phyloP scores from a whole-genome alignment of 768 basidiomycete genomes.

The Tricholoma sp. region DNA sequence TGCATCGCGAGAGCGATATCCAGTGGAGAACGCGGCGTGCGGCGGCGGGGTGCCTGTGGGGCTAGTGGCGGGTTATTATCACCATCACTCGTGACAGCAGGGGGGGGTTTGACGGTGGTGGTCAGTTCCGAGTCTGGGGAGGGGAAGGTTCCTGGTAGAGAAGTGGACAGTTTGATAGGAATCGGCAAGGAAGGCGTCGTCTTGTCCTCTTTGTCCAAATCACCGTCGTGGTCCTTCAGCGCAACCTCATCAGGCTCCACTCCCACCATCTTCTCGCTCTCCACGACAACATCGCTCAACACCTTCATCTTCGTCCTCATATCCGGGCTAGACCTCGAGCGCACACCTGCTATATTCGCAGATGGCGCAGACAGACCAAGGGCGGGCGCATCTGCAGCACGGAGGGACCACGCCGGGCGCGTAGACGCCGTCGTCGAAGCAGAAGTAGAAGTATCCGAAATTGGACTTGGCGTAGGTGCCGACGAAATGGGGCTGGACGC shows the following conservation, averaged over 20 bases:
- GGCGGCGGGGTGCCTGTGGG: too few species aligned
- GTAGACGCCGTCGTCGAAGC: not conserved
- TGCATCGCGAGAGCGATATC: too few species aligned
- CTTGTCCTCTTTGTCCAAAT: constrained; percentile 3
- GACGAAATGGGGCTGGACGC: too few species aligned
- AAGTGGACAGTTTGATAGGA: too few species aligned
- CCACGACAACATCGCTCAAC: not conserved
- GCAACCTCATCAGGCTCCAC: not conserved
- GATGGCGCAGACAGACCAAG: constrained; percentile 27
- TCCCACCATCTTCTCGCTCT: not conserved
- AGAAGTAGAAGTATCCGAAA: too few species aligned
- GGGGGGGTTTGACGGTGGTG: too few species aligned
- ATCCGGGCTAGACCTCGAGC: not conserved
- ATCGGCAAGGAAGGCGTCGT: not conserved
- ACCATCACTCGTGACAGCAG: too few species aligned
- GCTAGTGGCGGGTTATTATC: too few species aligned
- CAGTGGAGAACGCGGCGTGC: too few species aligned
- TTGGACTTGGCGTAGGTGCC: too few species aligned
- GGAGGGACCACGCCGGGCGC: constrained; percentile 35
- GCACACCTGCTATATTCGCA: not conserved
- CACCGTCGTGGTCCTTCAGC: not conserved
- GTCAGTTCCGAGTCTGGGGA: not conserved
- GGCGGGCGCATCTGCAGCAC: constrained; percentile 37
- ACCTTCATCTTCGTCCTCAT: constrained; percentile 2
- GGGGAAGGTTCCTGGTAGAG: too few species aligned